Evolutionary conservation across 2,329 filamentous ascomycete genomes (phyloP), one percentile per base, ranked within the genome.

Genomic region (Cladosporium oxysporum): DNA sequence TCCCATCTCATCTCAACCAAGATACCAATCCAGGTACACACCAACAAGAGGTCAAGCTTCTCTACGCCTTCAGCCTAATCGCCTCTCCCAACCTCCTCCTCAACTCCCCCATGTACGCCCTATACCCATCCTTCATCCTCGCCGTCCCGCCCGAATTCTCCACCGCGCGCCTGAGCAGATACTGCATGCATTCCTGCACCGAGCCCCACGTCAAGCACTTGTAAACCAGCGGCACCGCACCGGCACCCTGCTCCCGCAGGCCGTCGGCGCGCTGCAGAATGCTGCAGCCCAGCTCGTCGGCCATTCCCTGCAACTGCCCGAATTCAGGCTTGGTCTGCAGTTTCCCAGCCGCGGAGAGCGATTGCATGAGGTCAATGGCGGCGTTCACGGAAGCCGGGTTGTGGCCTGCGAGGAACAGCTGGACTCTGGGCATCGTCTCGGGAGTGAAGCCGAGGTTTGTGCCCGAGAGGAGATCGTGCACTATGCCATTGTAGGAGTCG

Each of bases 221-320:
- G 71, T 83, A 85, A 1, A 84, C 83, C 26, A 66, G 41, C 3
- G 72, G 73, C 21, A 70, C 67, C 21, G 66, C 59, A 26, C 55
- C 52, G 26, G 62, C 47, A 14, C 65, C 65, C 64, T 78, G 79
- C 18, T 82, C 79, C 58, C 76, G 73, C 0, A 73, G 72, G 29
- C 76, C 76, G 71, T 73, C 72, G 72, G 78, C 69, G 12, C 67
- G 64, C 66, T 85, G 79, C 18, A 88, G 75, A 0, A 87, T 75
- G 4, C 80, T 78, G 69, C 85, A 84, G 64, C 90, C 92, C 60
- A 98, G 88, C 76, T 97, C 93, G 71, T 98, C 94, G 1, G 94
- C 94, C 94, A 98, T 98, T 47, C 94, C 93, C 81, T 94, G 91
- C 1, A 97, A 85, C 79, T 97, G 93, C 2, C 91, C 91, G 76